These are phyloP conservation scores for Colletotrichum eleusines DNA, from an alignment of 2,329 filamentous ascomycete species.

Conservation along the genomic window DNA sequence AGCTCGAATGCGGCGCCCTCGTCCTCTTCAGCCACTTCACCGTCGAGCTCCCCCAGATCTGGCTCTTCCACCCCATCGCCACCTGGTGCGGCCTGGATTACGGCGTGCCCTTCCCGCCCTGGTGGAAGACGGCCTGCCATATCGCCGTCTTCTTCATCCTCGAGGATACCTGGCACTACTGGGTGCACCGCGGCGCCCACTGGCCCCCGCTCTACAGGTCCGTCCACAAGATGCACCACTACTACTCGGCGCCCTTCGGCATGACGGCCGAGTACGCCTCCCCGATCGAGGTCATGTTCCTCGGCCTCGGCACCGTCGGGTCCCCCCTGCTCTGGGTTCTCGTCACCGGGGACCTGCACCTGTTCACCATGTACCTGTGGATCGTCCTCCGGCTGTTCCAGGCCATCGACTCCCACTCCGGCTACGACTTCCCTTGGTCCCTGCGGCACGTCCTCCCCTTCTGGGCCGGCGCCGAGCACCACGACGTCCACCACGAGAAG, in stretches of 20 bases:
- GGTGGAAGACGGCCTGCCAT: constrained; percentile 89
- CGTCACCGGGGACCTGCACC: constrained; percentile 88
- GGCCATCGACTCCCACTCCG: constrained; percentile 96
- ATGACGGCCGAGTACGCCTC: constrained; percentile 97
- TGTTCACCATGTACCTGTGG: constrained; percentile 98
- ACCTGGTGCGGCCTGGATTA: constrained; percentile 92
- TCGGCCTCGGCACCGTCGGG: constrained; percentile 88
- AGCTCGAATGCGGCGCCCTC: constrained; percentile 92
- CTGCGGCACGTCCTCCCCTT: constrained; percentile 95
- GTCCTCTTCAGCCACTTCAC: constrained; percentile 97
- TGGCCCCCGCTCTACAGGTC: constrained; percentile 95
- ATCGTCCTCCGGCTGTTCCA: constrained; percentile 94
- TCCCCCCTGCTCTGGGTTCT: constrained; percentile 86
- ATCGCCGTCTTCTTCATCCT: constrained; percentile 94
- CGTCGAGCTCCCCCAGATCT: constrained; percentile 97
- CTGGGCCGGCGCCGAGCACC: constrained; percentile 97
- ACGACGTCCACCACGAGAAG: constrained; percentile 97
- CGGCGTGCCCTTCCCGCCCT: constrained; percentile 87
- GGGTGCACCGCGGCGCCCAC: constrained; percentile 92
- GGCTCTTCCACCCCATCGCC: constrained; percentile 98
- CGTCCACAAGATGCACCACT: constrained; percentile 99
- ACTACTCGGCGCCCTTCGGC: constrained; percentile 98
- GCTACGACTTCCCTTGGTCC: constrained; percentile 98
- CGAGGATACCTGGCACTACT: constrained; percentile 99
- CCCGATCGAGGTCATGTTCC: constrained; percentile 95